Percentiles rank a stretch among this genome's conserved stretches.
phyloP scores from a whole-genome alignment of 257 asterid species.

The Leonotis leonurus region DNA sequence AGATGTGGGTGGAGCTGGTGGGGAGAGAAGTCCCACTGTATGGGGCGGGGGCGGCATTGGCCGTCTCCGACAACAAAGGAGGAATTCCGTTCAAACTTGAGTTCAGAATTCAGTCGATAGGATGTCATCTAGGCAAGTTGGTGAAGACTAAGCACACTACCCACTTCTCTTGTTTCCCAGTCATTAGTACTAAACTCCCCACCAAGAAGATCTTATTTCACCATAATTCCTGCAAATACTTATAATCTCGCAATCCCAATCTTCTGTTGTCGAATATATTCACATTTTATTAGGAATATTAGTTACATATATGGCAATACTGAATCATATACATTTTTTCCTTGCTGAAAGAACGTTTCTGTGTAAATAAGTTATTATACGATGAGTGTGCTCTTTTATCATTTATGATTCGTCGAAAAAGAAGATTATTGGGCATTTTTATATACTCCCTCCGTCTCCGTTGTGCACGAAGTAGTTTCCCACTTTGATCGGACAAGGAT shows the following conservation, averaged over 20 bases:
- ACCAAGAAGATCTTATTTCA: slow-evolving; percentile 27
- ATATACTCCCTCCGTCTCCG: too few relatives aligned
- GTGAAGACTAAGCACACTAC: slow-evolving; percentile 41
- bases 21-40: slow-evolving; percentile 56
- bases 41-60: slow-evolving; percentile 46
- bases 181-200: slow-evolving; percentile 22
- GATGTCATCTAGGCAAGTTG: slow-evolving; percentile 47
- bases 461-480: too few relatives aligned
- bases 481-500: too few relatives aligned
- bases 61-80: slow-evolving; percentile 11
- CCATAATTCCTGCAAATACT: slow-evolving; percentile 38
- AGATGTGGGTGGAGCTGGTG: slow-evolving; percentile 29
- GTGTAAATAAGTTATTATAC: too few relatives aligned
- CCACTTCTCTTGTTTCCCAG: slow-evolving; percentile 43
- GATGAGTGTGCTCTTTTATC: too few relatives aligned
- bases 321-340: too few relatives aligned
- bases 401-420: too few relatives aligned
- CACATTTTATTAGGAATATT: too few relatives aligned
- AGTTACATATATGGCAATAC: too few relatives aligned
- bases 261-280: background rate
- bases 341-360: too few relatives aligned
- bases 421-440: too few relatives aligned
- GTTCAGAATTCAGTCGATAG: slow-evolving; percentile 33
- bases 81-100: slow-evolving; percentile 46
- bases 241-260: background rate